Conservation (phyloP, 371 early-diverging fungal genomes). For the Apophysomyces ossiformis region DNA sequence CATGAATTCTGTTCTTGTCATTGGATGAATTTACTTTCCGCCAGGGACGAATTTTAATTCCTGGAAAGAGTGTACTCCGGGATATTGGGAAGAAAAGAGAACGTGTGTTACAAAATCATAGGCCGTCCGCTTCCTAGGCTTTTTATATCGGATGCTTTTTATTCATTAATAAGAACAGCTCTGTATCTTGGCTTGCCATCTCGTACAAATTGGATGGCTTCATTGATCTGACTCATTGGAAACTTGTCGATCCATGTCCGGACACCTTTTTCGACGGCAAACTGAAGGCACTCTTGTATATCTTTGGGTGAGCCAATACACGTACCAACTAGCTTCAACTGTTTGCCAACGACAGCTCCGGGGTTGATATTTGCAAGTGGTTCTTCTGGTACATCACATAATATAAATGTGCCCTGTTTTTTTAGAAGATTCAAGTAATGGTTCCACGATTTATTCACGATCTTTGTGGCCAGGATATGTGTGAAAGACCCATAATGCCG, state of each 20-base stretch:
- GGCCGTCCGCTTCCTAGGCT: too few relatives aligned
- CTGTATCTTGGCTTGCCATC: constrained; percentile 38
- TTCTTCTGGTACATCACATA: constrained; percentile 57
- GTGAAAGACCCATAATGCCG: constrained; percentile 22
- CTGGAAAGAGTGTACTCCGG: too few relatives aligned
- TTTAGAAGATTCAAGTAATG: constrained; percentile 41
- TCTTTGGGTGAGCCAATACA: constrained; percentile 63
- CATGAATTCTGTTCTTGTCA: too few relatives aligned
- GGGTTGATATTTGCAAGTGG: constrained; percentile 29
- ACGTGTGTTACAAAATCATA: too few relatives aligned
- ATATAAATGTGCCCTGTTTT: constrained; percentile 40
- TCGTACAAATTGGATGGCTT: constrained; percentile 35
- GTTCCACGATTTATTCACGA: constrained; percentile 29
- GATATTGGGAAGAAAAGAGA: not conserved
- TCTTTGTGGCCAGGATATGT: constrained; percentile 22
- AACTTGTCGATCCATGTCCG: constrained; percentile 66
- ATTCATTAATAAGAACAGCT: constrained; percentile 34
- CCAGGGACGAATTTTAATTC: too few relatives aligned
- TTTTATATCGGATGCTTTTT: not conserved
- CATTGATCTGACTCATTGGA: constrained; percentile 54
- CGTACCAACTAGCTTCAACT: constrained; percentile 64
- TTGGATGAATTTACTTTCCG: too few relatives aligned
- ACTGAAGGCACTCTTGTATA: constrained; percentile 65
- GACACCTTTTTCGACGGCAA: constrained; percentile 67
- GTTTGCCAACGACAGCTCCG: constrained; percentile 11